These are phyloP conservation scores for Rosellinia necatrix DNA, from an alignment of 2,329 filamentous ascomycete genomes.

Conservation along the genomic window DNA sequence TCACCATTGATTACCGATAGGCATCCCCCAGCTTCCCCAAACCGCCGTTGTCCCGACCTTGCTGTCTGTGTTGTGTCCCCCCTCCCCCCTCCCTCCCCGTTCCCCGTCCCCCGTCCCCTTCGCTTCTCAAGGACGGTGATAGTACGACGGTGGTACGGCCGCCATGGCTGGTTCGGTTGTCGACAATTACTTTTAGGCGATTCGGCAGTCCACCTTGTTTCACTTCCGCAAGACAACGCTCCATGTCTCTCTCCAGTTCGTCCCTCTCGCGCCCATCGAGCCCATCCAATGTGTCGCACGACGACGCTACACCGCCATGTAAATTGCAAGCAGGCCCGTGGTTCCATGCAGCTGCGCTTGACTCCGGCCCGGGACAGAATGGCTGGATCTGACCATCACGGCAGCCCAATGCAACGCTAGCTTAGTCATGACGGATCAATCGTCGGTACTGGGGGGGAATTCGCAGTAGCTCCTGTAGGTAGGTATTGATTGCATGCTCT, in stretches of 20 bases:
- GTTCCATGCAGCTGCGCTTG: constrained; percentile 24
- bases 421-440: constrained; percentile 17
- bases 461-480: neutral
- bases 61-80: neutral
- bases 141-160: constrained; percentile 14
- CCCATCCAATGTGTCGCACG: constrained; percentile 7
- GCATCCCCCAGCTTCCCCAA: too few relatives aligned
- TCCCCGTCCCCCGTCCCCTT: neutral
- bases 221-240: constrained; percentile 3
- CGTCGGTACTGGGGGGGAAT: too few relatives aligned
- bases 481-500: neutral
- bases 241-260: neutral
- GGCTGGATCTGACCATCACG: constrained; percentile 25
- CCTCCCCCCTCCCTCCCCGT: constrained; percentile 11
- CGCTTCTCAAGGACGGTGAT: neutral
- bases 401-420: constrained; percentile 27
- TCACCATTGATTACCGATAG: constrained; percentile 12
- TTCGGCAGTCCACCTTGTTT: constrained; percentile 18
- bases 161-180: neutral
- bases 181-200: constrained; percentile 1
- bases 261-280: neutral
- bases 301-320: constrained; percentile 27
- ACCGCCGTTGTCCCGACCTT: too few relatives aligned
- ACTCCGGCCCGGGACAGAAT: constrained; percentile 24
- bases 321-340: constrained; percentile 17